phyloP scores from a whole-genome alignment of 139 green algal genomes.

The Coelastrella sp. region DNA sequence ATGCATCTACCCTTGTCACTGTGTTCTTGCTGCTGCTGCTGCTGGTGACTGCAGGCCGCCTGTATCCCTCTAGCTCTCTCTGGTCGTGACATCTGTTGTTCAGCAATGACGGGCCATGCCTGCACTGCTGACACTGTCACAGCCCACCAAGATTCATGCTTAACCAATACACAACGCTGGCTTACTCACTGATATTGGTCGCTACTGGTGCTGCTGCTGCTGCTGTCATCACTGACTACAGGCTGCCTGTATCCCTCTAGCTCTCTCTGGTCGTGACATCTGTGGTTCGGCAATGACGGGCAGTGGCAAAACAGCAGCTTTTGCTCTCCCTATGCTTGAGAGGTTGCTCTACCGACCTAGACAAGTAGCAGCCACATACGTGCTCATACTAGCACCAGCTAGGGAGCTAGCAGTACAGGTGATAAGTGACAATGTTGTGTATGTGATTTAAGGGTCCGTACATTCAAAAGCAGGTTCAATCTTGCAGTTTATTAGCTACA shows the following conservation, averaged over 20 bases:
- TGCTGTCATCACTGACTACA: conserved; percentile 56
- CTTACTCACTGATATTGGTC: not conserved
- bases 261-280: conserved; percentile 94
- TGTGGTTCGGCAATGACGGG: conserved; percentile 96
- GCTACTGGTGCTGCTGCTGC: not conserved
- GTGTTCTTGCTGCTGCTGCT: not conserved
- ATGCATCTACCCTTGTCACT: too few species aligned
- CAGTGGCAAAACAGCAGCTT: conserved; percentile 98
- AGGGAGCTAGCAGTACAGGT: conserved; percentile 96
- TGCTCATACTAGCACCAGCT: conserved; percentile 91
- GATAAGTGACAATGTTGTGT: not conserved
- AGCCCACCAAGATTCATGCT: too few species aligned
- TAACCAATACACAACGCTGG: too few species aligned
- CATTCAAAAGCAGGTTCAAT: too few species aligned
- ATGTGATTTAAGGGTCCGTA: too few species aligned
- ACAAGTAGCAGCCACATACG: conserved; percentile 77
- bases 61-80: conserved; percentile 94
- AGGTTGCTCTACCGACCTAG: conserved; percentile 89
- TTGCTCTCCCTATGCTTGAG: conserved; percentile 94
- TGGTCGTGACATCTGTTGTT: conserved; percentile 96
- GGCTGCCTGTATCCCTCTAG: conserved; percentile 95
- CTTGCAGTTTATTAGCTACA: conserved; percentile 62
- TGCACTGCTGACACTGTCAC: conserved; percentile 76
- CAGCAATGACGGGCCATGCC: conserved; percentile 96
- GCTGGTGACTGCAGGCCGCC: conserved; percentile 79